Base-by-base conservation (phyloP, 2,329 filamentous ascomycete genomes). In the Myriangium duriaei region DNA sequence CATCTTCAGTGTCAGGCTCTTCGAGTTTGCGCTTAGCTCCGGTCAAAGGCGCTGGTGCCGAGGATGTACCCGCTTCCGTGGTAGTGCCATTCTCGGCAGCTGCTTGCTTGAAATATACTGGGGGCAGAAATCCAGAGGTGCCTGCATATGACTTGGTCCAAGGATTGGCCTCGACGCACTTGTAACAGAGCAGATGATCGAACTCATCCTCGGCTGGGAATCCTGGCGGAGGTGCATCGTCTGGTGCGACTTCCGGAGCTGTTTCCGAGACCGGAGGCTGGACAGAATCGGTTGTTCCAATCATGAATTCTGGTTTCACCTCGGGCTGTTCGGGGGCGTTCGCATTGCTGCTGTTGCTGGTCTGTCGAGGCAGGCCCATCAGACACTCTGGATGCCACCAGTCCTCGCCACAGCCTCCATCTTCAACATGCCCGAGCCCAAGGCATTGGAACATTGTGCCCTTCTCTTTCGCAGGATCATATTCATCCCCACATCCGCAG, bases 401-500 rank as follows among this genome's bases (percentile, higher is more conserved):
- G 54, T 96, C 88, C 62, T 96, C 88, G 10, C 88, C 88, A 59
- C 88, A 96, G 4, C 87, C 88, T 11, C 87, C 87, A 1, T 79
- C 78, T 47, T 88, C 81, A 10, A 73, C 69, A 0, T 76, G 80
- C 1, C 85, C 86, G 1, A 96, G 65, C 0, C 88, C 88, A 2
- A 96, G 59, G 54, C 91, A 98, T 58, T 98, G 91, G 50, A 92
- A 98, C 91, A 98, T 98, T 28, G 87, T 96, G 0, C 88, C 88
- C 50, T 88, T 92, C 56, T 98, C 86, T 54, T 82, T 70, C 33
- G 88, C 74, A 0, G 88, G 76, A 55, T 95, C 81, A 55, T 98
- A 98, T 42, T 87, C 76, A 51, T 87, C 80, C 18, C 74, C 74
- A 53, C 91, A 98, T 2, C 81, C 83, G 57, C 91, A 98, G 62